phyloP scores from a whole-genome alignment of 2,329 filamentous ascomycete genomes.

The Apiospora hydei region DNA sequence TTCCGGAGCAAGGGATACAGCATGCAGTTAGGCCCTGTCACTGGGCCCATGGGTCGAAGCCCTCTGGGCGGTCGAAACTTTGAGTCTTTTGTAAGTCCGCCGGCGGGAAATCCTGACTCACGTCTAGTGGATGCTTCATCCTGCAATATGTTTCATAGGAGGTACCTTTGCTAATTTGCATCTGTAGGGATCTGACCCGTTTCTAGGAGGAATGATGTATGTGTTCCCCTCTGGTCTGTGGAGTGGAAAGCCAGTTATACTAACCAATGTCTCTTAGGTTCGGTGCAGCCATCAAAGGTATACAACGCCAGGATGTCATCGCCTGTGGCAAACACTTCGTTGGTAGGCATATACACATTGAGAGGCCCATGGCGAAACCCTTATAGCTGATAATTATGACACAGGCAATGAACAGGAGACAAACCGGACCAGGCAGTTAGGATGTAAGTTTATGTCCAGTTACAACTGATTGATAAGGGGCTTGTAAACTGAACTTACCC shows the following conservation, averaged over 20 bases:
- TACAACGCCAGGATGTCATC: background rate
- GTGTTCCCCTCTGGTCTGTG: too few relatives aligned
- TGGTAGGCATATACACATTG: background rate
- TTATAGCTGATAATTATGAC: background rate
- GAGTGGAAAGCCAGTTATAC: rapidly evolving
- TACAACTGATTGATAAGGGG: background rate
- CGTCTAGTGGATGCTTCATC: background rate
- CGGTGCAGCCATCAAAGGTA: background rate
- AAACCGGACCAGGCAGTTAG: slow-evolving; percentile 22
- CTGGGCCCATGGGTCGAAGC: background rate
- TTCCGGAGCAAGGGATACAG: background rate
- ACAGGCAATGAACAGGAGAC: slow-evolving; percentile 29
- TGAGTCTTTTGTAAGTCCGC: background rate
- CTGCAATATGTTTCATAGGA: rapidly evolving
- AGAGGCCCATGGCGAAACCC: background rate
- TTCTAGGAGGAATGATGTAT: background rate
- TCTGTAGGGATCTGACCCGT: background rate
- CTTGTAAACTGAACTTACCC: background rate
- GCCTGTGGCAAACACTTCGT: background rate
- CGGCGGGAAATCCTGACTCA: background rate
- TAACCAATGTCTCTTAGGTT: background rate
- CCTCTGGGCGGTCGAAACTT: background rate
- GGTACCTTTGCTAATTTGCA: background rate
- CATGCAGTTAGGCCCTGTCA: background rate
- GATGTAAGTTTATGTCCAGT: background rate